Evolutionary conservation across 305 asterid species (phyloP), one percentile per base, ranked within the genome.

Genomic region (Fraxinus latifolia): DNA sequence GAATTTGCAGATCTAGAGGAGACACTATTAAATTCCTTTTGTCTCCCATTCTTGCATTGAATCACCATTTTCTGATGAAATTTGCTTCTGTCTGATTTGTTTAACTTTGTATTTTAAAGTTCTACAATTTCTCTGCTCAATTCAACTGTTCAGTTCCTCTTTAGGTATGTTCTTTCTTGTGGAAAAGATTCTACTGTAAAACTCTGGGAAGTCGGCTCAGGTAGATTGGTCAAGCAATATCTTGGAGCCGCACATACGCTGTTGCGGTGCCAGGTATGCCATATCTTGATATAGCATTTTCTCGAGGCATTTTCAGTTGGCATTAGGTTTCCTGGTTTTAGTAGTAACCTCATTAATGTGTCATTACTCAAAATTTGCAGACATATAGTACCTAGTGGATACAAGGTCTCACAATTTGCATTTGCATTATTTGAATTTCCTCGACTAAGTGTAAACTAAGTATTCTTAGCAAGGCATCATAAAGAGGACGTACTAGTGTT

Each of bases 131-230:
- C 71, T 84, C 62, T 39, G 84, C 76, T 73, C 58, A 80, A 44
- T 80, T 82, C 81, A 83, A 80, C 77, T 76, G 73, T 80, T 76
- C 80, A 82, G 50, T 80, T 82, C 67, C 86, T 83, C 78, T 55
- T 62, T 87, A 94, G 98, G 90, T 94, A 89, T 80, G 84, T 94
- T 36, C 95, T 91, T 58, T 94, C 97, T 74, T 89, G 94, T 37
- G 96, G 96, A 84, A 94, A 91, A 88, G 96, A 94, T 90, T 92
- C 97, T 75, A 81, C 81, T n/a, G 92, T 94, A 82, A 94, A 94
- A 88, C 91, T 94, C 31, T 94, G 98, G 98, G 97, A 94, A 76
- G 93, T 91, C 80, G 92, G 94, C 76, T 88, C 94, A 9, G 96
- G 97, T 79, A 90, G 89, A 85, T 80, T 91, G 88, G 94, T 94